These are phyloP conservation scores for Murraya paniculata DNA, from an alignment of 345 rosid genomes.

Conservation along the genomic window DNA sequence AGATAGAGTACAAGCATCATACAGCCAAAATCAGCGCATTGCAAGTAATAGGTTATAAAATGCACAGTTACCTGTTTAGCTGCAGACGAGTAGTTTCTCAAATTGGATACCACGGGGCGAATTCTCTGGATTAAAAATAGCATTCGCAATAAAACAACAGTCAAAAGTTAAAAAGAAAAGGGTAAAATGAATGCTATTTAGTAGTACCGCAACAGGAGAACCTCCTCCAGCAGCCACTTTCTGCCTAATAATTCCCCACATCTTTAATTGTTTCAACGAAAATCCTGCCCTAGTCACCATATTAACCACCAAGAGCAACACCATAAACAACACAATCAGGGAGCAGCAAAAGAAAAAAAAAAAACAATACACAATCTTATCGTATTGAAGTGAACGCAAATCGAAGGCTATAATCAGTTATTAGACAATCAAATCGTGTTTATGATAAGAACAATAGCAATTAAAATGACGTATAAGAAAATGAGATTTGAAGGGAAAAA, in stretches of 20 bases:
- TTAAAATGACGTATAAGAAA: neutral
- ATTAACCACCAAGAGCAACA: neutral
- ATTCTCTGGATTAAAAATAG: conserved; percentile 27
- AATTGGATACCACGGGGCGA: conserved; percentile 46
- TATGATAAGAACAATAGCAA: neutral
- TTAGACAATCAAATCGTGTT: neutral
- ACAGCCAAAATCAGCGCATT: neutral
- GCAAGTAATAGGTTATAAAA: neutral
- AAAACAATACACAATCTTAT: too few species aligned
- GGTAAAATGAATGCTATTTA: neutral
- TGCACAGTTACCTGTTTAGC: conserved; percentile 53
- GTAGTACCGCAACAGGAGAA: conserved; percentile 27
- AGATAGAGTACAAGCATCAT: neutral
- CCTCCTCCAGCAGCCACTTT: conserved; percentile 42
- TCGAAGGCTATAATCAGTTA: neutral
- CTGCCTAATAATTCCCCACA: conserved; percentile 62
- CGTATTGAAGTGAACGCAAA: neutral
- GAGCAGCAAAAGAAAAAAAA: neutral
- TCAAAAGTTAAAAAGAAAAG: neutral
- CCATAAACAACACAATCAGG: neutral
- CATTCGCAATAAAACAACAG: neutral
- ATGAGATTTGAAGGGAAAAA: neutral
- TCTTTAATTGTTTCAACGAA: conserved; percentile 26
- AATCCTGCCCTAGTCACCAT: conserved; percentile 10
- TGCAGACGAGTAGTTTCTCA: conserved; percentile 62